Conservation (phyloP, 768 basidiomycete genomes). For the Cantharellus cinnabarinus region DNA sequence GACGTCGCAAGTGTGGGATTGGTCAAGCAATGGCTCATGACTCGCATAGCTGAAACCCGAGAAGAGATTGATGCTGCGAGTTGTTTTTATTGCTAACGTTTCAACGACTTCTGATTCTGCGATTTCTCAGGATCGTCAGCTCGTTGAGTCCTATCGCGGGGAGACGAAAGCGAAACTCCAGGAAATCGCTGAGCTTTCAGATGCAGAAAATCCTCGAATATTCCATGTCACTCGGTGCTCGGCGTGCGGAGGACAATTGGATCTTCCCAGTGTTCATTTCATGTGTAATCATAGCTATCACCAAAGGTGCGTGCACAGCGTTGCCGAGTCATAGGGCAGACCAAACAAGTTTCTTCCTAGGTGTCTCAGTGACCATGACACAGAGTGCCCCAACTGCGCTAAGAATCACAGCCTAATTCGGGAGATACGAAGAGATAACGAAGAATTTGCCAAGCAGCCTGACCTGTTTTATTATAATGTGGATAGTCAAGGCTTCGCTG, state of each 20-base stretch:
- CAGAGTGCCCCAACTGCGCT: constrained; percentile 78
- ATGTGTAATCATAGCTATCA: constrained; percentile 99
- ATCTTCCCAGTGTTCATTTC: constrained; percentile 85
- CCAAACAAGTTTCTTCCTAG: constrained; percentile 20
- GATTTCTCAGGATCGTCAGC: constrained; percentile 48
- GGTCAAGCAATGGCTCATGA: constrained; percentile 78
- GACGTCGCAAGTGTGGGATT: constrained; percentile 78
- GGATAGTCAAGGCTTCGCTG: constrained; percentile 10
- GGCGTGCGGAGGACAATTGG: constrained; percentile 70
- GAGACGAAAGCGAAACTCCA: constrained; percentile 67
- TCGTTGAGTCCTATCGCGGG: constrained; percentile 70
- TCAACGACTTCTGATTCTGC: background rate
- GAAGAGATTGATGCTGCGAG: constrained; percentile 65
- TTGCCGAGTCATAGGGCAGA: background rate
- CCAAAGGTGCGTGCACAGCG: constrained; percentile 38
- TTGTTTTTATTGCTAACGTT: constrained; percentile 7
- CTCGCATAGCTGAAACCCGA: constrained; percentile 49
- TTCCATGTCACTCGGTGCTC: constrained; percentile 93
- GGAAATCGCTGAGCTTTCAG: constrained; percentile 62
- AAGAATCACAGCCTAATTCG: constrained; percentile 73
- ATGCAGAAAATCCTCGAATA: constrained; percentile 58
- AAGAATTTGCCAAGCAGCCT: constrained; percentile 49
- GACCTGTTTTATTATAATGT: constrained; percentile 11
- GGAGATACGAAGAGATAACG: constrained; percentile 76
- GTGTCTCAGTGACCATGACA: constrained; percentile 74